phyloP scores from a whole-genome alignment of 2,329 filamentous ascomycete species.

The Xylaria sp. region DNA sequence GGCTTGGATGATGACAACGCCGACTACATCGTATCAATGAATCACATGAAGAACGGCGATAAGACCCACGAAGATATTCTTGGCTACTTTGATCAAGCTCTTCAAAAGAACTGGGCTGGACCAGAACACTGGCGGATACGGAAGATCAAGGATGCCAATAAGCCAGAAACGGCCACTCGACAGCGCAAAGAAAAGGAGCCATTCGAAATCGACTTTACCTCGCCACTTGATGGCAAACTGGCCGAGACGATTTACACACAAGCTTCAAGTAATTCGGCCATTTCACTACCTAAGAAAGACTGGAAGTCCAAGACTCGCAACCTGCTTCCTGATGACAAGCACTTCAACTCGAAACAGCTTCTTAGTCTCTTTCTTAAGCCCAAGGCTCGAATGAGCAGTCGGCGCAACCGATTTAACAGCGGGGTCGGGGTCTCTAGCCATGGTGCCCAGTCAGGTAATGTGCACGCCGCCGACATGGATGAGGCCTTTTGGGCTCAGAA shows the following conservation, averaged over 20 bases:
- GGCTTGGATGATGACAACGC: constrained; percentile 72
- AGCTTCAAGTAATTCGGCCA: constrained; percentile 81
- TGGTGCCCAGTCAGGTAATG: constrained; percentile 59
- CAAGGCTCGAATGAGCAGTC: constrained; percentile 82
- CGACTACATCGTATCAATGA: constrained; percentile 83
- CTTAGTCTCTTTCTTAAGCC: constrained; percentile 94
- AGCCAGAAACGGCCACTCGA: constrained; percentile 69
- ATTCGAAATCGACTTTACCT: constrained; percentile 91
- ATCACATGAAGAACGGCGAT: constrained; percentile 73
- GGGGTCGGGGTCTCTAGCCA: constrained; percentile 56
- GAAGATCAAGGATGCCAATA: constrained; percentile 83
- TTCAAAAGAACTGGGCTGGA: constrained; percentile 97
- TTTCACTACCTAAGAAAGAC: constrained; percentile 90
- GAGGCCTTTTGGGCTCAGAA: constrained; percentile 95
- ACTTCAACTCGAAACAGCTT: constrained; percentile 94
- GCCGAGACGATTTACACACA: constrained; percentile 84
- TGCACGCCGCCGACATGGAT: constrained; percentile 82
- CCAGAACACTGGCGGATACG: constrained; percentile 99
- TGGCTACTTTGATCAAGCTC: constrained; percentile 96
- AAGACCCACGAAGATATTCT: constrained; percentile 90
- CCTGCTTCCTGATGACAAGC: constrained; percentile 94
- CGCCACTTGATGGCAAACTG: constrained; percentile 75
- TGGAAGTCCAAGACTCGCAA: constrained; percentile 96
- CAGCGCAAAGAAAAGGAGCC: constrained; percentile 94
- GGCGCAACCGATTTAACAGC: constrained; percentile 64